Percentiles rank a stretch among this genome's conserved stretches.
phyloP scores from a whole-genome alignment of 2,329 filamentous ascomycete species.

The Thermothelomyces thermophilus region DNA sequence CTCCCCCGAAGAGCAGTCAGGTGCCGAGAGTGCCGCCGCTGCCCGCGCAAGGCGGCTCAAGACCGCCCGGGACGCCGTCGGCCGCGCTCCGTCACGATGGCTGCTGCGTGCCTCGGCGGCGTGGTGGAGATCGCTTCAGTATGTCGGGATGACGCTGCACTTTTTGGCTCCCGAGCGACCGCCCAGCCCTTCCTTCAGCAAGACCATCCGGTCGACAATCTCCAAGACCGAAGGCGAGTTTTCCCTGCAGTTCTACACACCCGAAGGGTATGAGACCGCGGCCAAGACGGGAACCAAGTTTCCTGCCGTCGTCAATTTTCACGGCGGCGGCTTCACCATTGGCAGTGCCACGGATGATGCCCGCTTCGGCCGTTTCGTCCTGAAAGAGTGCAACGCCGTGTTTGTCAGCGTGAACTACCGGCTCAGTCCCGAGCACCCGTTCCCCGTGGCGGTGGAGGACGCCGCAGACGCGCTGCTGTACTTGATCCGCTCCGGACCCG shows the following conservation, averaged over 20 bases:
- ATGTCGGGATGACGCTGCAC: slow-evolving; percentile 63
- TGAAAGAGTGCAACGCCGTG: slow-evolving; percentile 47
- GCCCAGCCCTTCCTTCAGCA: slow-evolving; percentile 53
- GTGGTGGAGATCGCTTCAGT: slow-evolving; percentile 62
- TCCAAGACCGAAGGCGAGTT: slow-evolving; percentile 30
- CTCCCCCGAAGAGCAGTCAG: slow-evolving; percentile 6
- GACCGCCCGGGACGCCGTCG: slow-evolving; percentile 20
- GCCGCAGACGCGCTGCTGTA: slow-evolving; percentile 59
- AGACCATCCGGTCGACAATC: slow-evolving; percentile 44
- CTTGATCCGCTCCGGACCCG: slow-evolving; percentile 47
- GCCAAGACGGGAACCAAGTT: slow-evolving; percentile 24
- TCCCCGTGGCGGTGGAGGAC: slow-evolving; percentile 59
- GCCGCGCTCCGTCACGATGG: slow-evolving; percentile 42
- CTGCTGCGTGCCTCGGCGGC: slow-evolving; percentile 56
- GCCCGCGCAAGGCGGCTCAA: slow-evolving; percentile 12
- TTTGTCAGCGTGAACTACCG: slow-evolving; percentile 62
- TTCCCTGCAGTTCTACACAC: slow-evolving; percentile 38
- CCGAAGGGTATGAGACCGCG: slow-evolving; percentile 31
- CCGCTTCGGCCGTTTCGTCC: slow-evolving; percentile 50
- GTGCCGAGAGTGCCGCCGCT: background rate
- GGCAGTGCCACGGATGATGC: slow-evolving; percentile 58
- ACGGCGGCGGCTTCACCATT: slow-evolving; percentile 61
- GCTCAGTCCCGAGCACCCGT: slow-evolving; percentile 58
- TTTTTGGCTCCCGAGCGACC: slow-evolving; percentile 54
- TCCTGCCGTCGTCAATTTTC: slow-evolving; percentile 58